Percentiles rank a stretch among this genome's conserved stretches.
These are phyloP conservation scores for Sesbania bispinosa DNA, from an alignment of 306 rosid genomes.

Conservation along the genomic window DNA sequence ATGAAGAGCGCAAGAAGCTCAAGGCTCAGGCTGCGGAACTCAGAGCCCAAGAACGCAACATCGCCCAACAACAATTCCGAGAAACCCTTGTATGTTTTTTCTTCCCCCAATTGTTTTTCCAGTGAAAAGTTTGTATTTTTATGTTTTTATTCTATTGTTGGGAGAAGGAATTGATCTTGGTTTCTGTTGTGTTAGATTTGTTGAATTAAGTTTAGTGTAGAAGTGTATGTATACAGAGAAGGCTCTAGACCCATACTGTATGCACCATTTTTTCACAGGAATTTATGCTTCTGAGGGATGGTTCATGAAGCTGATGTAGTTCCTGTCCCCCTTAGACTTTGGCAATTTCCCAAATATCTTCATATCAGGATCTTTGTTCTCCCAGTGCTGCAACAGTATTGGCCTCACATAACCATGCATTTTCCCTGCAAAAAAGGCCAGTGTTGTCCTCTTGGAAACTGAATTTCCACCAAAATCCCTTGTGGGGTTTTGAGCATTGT, in stretches of 20 bases:
- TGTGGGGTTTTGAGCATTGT: too few relatives aligned
- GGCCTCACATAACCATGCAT: slow-evolving; percentile 80
- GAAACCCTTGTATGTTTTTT: slow-evolving; percentile 53
- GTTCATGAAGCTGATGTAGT: slow-evolving; percentile 70
- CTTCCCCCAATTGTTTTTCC: not conserved
- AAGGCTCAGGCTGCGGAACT: slow-evolving; percentile 67
- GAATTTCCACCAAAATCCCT: too few relatives aligned
- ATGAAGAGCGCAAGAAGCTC: slow-evolving; percentile 67
- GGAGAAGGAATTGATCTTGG: not conserved
- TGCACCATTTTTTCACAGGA: too few relatives aligned
- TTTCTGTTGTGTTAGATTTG: too few relatives aligned
- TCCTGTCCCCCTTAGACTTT: slow-evolving; percentile 44
- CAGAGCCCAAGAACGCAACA: slow-evolving; percentile 66
- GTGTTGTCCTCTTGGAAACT: too few relatives aligned
- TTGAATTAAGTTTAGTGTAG: too few relatives aligned
- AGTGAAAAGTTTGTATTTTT: not conserved
- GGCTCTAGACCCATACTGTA: too few relatives aligned
- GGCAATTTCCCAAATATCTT: slow-evolving; percentile 64
- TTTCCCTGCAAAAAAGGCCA: too few relatives aligned
- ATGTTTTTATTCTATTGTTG: not conserved
- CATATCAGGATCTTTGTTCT: slow-evolving; percentile 89
- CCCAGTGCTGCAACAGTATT: slow-evolving; percentile 71
- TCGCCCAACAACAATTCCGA: slow-evolving; percentile 59
- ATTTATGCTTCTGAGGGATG: slow-evolving; percentile 88
- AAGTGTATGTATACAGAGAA: too few relatives aligned